phyloP scores from a whole-genome alignment of 78 protist genomes.

The Pelomyxa schiedti region DNA sequence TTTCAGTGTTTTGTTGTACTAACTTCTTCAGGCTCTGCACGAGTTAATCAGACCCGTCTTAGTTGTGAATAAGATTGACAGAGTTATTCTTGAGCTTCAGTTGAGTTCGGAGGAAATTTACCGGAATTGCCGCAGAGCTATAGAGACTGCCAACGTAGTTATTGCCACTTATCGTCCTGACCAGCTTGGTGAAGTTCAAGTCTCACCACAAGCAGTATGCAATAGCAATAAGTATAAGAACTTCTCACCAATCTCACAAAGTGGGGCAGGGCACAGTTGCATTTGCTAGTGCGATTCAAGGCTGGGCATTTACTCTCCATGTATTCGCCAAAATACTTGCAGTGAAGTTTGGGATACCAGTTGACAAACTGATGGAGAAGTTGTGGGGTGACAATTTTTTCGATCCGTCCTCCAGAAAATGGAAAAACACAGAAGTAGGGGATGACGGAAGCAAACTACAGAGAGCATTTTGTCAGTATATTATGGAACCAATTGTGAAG shows the following conservation, averaged over 20 bases:
- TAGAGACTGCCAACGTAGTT: conserved; percentile 75
- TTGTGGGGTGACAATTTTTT: conserved; percentile 69
- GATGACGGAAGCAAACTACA: conserved; percentile 1
- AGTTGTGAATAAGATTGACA: conserved; percentile 90
- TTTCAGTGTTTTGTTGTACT: too few relatives aligned
- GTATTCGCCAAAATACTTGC: conserved; percentile 39
- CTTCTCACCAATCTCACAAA: too few relatives aligned
- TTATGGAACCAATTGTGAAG: conserved; percentile 47
- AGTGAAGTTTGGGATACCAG: conserved; percentile 14
- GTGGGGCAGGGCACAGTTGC: conserved; percentile 40
- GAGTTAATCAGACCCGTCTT: conserved; percentile 77
- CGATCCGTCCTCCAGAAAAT: conserved; percentile 37
- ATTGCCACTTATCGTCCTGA: conserved; percentile 71
- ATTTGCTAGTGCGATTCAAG: conserved; percentile 67
- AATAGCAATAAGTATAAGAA: too few relatives aligned
- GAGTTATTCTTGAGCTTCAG: conserved; percentile 79
- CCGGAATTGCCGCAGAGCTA: conserved; percentile 54
- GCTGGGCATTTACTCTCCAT: conserved; percentile 69
- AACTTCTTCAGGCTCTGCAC: conserved; percentile 76
- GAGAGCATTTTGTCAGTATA: conserved; percentile 36
- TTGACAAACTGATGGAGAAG: not conserved
- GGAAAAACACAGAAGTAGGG: not conserved
- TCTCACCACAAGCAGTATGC: too few relatives aligned
- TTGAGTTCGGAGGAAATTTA: conserved; percentile 67
- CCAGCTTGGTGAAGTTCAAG: conserved; percentile 65